Percentiles rank a stretch among this genome's conserved stretches.
Conservation (phyloP, 1,284 basidiomycete species). For the Papiliotrema flavescens region DNA sequence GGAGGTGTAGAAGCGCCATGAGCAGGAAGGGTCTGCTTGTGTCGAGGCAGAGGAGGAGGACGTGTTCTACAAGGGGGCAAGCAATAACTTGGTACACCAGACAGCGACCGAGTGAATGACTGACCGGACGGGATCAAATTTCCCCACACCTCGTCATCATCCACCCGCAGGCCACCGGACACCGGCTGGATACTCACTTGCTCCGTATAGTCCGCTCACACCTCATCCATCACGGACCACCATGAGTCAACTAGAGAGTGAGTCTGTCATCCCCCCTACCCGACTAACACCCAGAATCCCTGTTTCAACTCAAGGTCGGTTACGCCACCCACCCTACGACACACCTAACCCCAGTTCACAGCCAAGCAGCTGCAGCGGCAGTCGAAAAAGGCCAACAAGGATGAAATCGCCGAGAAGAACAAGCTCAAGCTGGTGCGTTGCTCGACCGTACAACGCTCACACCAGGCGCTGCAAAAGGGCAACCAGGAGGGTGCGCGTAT, state of each 20-base stretch:
- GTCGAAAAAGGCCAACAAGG: constrained; percentile 93
- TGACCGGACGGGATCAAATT: too few relatives aligned
- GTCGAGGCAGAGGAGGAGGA: too few relatives aligned
- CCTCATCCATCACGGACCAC: too few relatives aligned
- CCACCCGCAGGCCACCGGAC: too few relatives aligned
- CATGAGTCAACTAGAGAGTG: constrained; percentile 89
- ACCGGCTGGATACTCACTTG: too few relatives aligned
- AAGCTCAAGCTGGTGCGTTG: constrained; percentile 78
- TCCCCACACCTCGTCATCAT: too few relatives aligned
- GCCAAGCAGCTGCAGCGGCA: constrained; percentile 87
- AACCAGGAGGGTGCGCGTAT: constrained; percentile 98
- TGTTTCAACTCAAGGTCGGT: constrained; percentile 87
- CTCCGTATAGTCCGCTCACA: too few relatives aligned
- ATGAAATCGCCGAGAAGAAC: constrained; percentile 78
- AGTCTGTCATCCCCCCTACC: constrained; percentile 43
- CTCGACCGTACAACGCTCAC: not conserved
- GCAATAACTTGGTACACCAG: too few relatives aligned
- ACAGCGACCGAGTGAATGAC: too few relatives aligned
- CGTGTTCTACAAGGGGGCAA: too few relatives aligned
- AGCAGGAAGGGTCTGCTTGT: too few relatives aligned
- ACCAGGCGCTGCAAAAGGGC: constrained; percentile 88
- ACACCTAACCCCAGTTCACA: constrained; percentile 66
- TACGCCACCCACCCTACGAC: not conserved
- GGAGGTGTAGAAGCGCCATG: constrained; percentile 40
- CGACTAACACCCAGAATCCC: constrained; percentile 62